Evolutionary conservation across 2,329 filamentous ascomycete species (phyloP).

Genomic region (Cercospora citrullina): DNA sequence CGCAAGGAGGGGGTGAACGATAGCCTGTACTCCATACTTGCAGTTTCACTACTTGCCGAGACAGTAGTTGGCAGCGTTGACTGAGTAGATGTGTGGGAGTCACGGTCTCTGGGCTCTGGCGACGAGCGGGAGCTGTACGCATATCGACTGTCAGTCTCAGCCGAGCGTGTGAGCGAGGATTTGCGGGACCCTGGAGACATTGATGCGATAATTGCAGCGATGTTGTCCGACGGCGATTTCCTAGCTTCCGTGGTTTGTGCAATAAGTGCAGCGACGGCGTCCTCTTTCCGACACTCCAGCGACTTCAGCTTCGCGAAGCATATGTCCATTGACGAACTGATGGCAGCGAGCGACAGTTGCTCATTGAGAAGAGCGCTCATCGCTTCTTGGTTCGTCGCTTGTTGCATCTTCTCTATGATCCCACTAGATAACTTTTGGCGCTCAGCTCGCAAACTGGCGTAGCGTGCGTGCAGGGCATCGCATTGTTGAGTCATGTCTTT

Average conservation of each 20-base stretch:
- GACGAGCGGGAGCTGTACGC: constrained; percentile 24
- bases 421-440: constrained; percentile 32
- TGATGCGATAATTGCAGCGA: constrained; percentile 25
- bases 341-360: constrained; percentile 34
- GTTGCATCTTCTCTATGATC: constrained; percentile 31
- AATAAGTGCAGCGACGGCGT: constrained; percentile 29
- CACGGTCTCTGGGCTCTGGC: constrained; percentile 18
- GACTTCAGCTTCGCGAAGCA: constrained; percentile 39
- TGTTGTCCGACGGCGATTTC: constrained; percentile 20
- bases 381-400: constrained; percentile 28
- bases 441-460: constrained; percentile 34
- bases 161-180: constrained; percentile 16
- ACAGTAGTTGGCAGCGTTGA: constrained; percentile 19
- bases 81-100: constrained; percentile 14
- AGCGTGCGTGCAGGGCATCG: constrained; percentile 33
- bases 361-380: constrained; percentile 34
- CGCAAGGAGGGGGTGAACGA: constrained; percentile 14
- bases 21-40: constrained; percentile 16
- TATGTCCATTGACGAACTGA: constrained; percentile 39
- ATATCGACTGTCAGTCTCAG: constrained; percentile 15
- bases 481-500: constrained; percentile 30
- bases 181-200: constrained; percentile 18
- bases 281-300: constrained; percentile 36
- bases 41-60: constrained; percentile 22
- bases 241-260: constrained; percentile 21